Evolutionary conservation across 78 protist species (phyloP), one percentile per base, ranked within the genome.

Genomic region (Tieghemostelium lacteum): DNA sequence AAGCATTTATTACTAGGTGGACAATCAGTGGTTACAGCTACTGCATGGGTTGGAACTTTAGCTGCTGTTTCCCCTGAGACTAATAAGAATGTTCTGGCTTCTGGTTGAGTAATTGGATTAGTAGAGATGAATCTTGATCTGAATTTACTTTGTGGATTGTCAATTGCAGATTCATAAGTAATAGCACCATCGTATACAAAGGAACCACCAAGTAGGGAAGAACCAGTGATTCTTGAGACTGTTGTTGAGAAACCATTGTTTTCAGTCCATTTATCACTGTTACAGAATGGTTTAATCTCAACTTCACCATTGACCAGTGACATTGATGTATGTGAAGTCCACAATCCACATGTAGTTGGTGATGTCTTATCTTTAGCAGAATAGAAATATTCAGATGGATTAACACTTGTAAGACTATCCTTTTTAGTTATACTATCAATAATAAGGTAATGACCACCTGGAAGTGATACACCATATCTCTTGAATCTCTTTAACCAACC

Each of bases 371-470:
- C 73, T n/a, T 20, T 7, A 22, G 33, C 54, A 19, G 50, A 34
- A 22, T 66, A 66, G 8, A 66, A 66, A n/a, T 28, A 66, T 22
- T 66, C 73, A 22, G 58, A 40, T 2, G 39, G 20, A 66, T 22
- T 37, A 4, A 66, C 39, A 2, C 12, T 3, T 28, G 17, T 10
- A 14, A 66, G 24, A 24, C 73, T 36, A 2, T 2, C 2, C 7
- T 66, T 42, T n/a, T 66, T 66, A 52, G 73, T 66, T 42, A 66
- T 22, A n/a, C 55, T 40, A 40, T 66, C 73, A 3, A 33, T 6
- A 40, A 66, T 36, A 22, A 66, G 33, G 36, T 66, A 66, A n/a
- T 66, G 73, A 5, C 73, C 73, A 40, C 73, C 73, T 4, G 73
- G 73, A 40, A 66, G 20, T 2, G 73, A 66, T 16, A 66, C 39